Conservation (phyloP, 2,329 filamentous ascomycete genomes). For the Exophiala sideris region DNA sequence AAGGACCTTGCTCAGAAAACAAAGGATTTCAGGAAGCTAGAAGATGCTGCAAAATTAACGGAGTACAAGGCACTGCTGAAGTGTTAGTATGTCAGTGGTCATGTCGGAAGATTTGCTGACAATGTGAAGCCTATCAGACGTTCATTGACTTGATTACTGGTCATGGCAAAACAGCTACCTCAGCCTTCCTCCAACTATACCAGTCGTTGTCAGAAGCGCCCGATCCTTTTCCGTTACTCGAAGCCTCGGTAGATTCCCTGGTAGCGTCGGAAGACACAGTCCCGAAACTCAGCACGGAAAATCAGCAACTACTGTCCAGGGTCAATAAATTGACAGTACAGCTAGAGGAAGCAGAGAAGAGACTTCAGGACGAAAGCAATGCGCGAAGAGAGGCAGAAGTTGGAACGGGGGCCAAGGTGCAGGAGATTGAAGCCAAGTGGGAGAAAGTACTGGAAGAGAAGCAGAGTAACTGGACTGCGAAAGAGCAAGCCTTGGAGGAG, state of each 20-base stretch:
- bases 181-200: slow-evolving; percentile 88
- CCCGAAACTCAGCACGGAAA: slow-evolving; percentile 84
- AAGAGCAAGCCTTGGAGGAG: slow-evolving; percentile 85
- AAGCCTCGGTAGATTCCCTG: slow-evolving; percentile 92
- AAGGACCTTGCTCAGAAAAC: slow-evolving; percentile 99
- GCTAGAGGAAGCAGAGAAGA: slow-evolving; percentile 76
- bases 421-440: slow-evolving; percentile 89
- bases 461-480: slow-evolving; percentile 92
- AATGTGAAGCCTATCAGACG: slow-evolving; percentile 75
- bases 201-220: slow-evolving; percentile 91
- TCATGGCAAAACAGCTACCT: slow-evolving; percentile 91
- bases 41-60: slow-evolving; percentile 78
- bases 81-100: slow-evolving; percentile 47
- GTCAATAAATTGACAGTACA: slow-evolving; percentile 73
- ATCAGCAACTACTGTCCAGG: slow-evolving; percentile 76
- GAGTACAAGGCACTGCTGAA: slow-evolving; percentile 90
- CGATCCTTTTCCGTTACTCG: slow-evolving; percentile 91
- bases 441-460: slow-evolving; percentile 86
- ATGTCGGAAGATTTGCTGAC: slow-evolving; percentile 2
- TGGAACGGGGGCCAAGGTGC: slow-evolving; percentile 72
- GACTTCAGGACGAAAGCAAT: slow-evolving; percentile 72
- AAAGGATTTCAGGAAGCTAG: slow-evolving; percentile 92
- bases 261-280: slow-evolving; percentile 88
- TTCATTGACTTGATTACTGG: slow-evolving; percentile 97
- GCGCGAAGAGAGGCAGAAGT: slow-evolving; percentile 73